phyloP scores from a whole-genome alignment of 2,329 filamentous ascomycete genomes.

The Clathrospora elynae region DNA sequence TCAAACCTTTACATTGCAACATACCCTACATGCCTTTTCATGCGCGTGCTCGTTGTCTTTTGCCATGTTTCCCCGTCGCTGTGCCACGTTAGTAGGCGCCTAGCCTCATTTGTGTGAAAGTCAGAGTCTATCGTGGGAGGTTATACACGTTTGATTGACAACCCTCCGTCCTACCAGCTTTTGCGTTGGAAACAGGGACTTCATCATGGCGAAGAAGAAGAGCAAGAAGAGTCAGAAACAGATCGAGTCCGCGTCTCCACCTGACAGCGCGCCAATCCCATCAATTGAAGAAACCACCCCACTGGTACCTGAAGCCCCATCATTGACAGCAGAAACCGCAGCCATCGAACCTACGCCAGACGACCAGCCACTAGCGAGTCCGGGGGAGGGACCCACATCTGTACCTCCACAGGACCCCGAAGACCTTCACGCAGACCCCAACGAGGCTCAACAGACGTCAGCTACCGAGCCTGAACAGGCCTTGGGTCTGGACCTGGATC shows the following conservation, averaged over 20 bases:
- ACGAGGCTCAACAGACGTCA: slow-evolving; percentile 7
- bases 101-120: slow-evolving; percentile 32
- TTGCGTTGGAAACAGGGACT: slow-evolving; percentile 29
- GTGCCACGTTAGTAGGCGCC: slow-evolving; percentile 47
- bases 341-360: slow-evolving; percentile 24
- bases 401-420: slow-evolving; percentile 20
- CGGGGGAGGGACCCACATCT: slow-evolving; percentile 23
- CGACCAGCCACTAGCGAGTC: slow-evolving; percentile 20
- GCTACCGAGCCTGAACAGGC: slow-evolving; percentile 8
- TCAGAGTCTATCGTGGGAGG: slow-evolving; percentile 27
- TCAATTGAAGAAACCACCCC: slow-evolving; percentile 29
- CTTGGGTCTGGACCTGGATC: slow-evolving; percentile 8
- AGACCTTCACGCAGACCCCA: slow-evolving; percentile 9
- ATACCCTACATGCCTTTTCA: slow-evolving; percentile 44
- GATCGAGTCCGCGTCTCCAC: slow-evolving; percentile 35
- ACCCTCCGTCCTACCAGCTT: slow-evolving; percentile 17
- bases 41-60: slow-evolving; percentile 40
- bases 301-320: slow-evolving; percentile 21
- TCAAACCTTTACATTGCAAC: slow-evolving; percentile 32
- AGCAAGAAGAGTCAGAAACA: slow-evolving; percentile 40
- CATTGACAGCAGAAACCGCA: slow-evolving; percentile 25
- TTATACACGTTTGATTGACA: slow-evolving; percentile 34
- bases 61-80: slow-evolving; percentile 38
- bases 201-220: slow-evolving; percentile 44
- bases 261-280: slow-evolving; percentile 28